phyloP scores from a whole-genome alignment of 2,329 filamentous ascomycete genomes.

The Paraphoma sp. region DNA sequence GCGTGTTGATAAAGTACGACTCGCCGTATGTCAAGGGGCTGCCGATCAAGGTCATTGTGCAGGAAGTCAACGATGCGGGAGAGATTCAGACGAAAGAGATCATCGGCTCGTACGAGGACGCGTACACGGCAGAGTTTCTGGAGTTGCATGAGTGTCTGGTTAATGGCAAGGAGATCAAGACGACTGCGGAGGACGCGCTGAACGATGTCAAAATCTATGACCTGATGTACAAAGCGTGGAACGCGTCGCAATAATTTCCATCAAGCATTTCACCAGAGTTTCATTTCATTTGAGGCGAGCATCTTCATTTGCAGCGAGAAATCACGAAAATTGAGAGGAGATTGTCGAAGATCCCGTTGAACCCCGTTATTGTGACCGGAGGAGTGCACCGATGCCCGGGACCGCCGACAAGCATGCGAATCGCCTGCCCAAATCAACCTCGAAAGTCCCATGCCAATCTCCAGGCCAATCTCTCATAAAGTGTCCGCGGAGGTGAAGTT shows the following conservation, averaged over 20 bases:
- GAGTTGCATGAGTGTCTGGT: constrained; percentile 36
- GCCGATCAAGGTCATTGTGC: constrained; percentile 45
- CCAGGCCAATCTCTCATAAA: not conserved
- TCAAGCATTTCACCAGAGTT: too few relatives aligned
- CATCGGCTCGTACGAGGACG: constrained; percentile 56
- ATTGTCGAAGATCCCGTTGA: too few relatives aligned
- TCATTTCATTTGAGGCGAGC: too few relatives aligned
- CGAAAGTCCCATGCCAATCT: not conserved
- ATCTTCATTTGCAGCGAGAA: too few relatives aligned
- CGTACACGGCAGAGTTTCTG: constrained; percentile 52
- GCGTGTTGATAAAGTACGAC: constrained; percentile 62
- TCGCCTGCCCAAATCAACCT: not conserved
- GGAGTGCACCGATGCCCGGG: not conserved
- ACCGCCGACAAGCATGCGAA: not conserved
- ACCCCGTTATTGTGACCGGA: too few relatives aligned
- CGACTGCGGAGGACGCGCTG: constrained; percentile 50
- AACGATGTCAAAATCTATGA: constrained; percentile 49
- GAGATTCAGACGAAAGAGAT: constrained; percentile 49
- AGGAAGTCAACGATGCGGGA: constrained; percentile 1
- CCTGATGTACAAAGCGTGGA: constrained; percentile 32
- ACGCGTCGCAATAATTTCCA: not conserved
- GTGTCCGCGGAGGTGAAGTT: not conserved
- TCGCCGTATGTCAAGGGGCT: constrained; percentile 65
- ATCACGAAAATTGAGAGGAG: too few relatives aligned
- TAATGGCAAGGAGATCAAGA: constrained; percentile 50